Percentiles rank a stretch among this genome's conserved stretches.
Evolutionary conservation across 164 flowering plant species (phyloP).

Genomic region (Magnolia officinalis): DNA sequence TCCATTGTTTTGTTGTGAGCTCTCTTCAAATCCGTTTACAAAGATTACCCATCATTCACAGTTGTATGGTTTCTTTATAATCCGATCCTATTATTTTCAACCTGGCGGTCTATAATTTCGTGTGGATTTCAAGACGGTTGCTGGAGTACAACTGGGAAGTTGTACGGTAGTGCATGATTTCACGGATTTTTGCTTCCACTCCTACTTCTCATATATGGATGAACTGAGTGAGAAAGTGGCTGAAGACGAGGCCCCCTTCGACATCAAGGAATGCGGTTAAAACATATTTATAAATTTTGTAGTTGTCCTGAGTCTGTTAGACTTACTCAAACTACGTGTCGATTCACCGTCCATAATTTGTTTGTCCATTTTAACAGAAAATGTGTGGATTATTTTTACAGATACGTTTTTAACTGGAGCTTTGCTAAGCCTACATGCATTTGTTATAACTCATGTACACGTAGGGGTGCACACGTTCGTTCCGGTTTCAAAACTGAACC

Average conservation of each 20-base stretch:
- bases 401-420: too few species aligned
- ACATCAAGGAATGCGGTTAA: constrained; percentile 38
- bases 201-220: constrained; percentile 92
- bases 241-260: constrained; percentile 50
- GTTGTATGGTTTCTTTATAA: background rate
- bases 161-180: constrained; percentile 76
- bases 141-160: constrained; percentile 60
- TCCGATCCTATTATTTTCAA: too few species aligned
- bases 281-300: too few species aligned
- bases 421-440: too few species aligned
- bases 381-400: too few species aligned
- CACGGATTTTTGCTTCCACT: constrained; percentile 87
- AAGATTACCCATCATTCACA: background rate
- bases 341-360: too few species aligned
- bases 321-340: too few species aligned
- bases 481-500: too few species aligned
- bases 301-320: too few species aligned
- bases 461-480: too few species aligned
- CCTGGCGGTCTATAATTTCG: background rate
- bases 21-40: background rate
- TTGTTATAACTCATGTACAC: too few species aligned
- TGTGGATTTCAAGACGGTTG: constrained; percentile 62
- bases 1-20: constrained; percentile 65
- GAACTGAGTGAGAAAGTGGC: constrained; percentile 57
- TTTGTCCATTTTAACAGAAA: too few species aligned